phyloP scores from a whole-genome alignment of 2,329 filamentous ascomycete species.

The Grosmannia clavigera region DNA sequence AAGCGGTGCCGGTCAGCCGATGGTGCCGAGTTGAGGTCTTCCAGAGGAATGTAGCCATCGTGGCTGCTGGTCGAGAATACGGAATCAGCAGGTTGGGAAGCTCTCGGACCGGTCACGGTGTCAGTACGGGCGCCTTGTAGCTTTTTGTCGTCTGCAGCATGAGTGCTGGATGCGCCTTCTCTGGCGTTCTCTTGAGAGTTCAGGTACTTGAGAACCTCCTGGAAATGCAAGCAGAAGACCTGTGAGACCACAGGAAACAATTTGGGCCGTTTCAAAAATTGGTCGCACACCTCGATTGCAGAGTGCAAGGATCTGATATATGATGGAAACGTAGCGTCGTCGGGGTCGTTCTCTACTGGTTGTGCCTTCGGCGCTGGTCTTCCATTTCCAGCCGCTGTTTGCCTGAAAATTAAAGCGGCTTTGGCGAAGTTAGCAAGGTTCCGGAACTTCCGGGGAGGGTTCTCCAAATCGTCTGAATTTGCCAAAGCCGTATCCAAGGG shows the following conservation, averaged over 20 bases:
- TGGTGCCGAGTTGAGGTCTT: conserved; percentile 32
- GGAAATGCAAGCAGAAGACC: conserved; percentile 36
- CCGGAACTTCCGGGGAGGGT: no score
- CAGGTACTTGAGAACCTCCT: conserved; percentile 34
- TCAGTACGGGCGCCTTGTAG: neutral
- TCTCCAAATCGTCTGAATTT: no score
- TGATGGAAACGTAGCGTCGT: neutral
- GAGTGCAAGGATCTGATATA: conserved; percentile 19
- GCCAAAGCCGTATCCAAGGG: no score
- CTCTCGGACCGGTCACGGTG: neutral
- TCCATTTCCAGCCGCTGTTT: neutral
- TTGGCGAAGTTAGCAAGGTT: no score
- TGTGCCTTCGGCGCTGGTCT: no score
- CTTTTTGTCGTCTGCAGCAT: conserved; percentile 16
- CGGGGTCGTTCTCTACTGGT: no score
- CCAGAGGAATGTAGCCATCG: conserved; percentile 18
- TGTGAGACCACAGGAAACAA: conserved; percentile 27
- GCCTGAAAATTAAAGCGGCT: neutral
- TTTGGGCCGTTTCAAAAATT: conserved; percentile 17
- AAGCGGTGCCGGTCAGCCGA: conserved; percentile 35
- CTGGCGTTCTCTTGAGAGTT: conserved; percentile 17
- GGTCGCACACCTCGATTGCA: conserved; percentile 29
- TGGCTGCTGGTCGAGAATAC: neutral
- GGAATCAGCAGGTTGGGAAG: neutral
- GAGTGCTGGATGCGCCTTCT: neutral